phyloP scores from a whole-genome alignment of 2,329 filamentous ascomycete genomes.

The Sordariomycetes sp. region DNA sequence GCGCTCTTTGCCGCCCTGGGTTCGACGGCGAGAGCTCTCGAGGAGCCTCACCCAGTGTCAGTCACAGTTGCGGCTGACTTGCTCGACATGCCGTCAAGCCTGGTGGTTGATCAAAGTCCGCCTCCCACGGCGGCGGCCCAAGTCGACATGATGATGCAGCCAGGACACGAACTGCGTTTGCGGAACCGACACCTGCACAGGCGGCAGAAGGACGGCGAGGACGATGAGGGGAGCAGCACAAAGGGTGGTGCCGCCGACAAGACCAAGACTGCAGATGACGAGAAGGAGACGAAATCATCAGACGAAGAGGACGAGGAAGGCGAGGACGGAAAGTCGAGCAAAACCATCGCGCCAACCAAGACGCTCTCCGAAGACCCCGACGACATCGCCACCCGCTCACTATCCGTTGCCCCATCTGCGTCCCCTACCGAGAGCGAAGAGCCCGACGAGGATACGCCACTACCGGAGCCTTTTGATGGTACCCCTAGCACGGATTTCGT shows the following conservation, averaged over 20 bases:
- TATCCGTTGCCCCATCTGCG: background rate
- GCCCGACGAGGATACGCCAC: constrained; percentile 21
- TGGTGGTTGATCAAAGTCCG: constrained; percentile 7
- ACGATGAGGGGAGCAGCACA: constrained; percentile 3
- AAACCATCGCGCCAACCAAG: constrained; percentile 1
- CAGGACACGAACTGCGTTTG: constrained; percentile 1
- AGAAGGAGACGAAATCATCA: background rate
- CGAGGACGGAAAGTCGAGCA: background rate
- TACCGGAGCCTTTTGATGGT: constrained; percentile 61
- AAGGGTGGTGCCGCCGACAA: constrained; percentile 6
- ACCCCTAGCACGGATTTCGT: constrained; percentile 55
- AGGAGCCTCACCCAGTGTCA: background rate
- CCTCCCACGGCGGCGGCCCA: background rate
- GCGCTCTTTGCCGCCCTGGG: constrained; percentile 1
- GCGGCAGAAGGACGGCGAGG: constrained; percentile 14
- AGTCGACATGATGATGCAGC: too few species aligned
- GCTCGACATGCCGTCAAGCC: background rate
- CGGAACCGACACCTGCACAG: constrained; percentile 4
- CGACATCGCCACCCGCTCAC: background rate
- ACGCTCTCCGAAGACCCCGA: constrained; percentile 2
- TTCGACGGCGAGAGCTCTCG: background rate
- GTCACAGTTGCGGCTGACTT: constrained; percentile 1
- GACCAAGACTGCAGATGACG: background rate
- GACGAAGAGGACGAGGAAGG: background rate
- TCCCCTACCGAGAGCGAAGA: constrained; percentile 16